These are phyloP conservation scores for Olyra latifolia DNA, from an alignment of 176 grass and related monocot species.

Conservation along the genomic window DNA sequence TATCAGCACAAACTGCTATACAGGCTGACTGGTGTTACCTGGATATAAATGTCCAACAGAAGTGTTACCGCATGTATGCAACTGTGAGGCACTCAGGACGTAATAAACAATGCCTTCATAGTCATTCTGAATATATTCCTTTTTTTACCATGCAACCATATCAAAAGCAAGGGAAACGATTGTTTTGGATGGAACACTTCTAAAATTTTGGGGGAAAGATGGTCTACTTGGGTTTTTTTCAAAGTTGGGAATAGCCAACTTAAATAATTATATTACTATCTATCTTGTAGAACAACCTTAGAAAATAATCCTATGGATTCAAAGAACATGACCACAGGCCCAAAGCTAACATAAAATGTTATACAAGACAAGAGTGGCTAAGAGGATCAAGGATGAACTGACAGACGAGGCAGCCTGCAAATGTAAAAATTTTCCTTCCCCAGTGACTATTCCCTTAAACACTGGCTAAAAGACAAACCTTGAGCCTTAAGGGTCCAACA, in stretches of 20 bases:
- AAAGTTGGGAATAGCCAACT: neutral
- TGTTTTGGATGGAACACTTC: neutral
- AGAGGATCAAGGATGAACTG: neutral
- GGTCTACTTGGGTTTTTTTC: neutral
- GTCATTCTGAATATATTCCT: neutral
- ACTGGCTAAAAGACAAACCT: neutral
- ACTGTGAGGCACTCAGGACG: neutral
- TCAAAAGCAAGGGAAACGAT: constrained; percentile 10
- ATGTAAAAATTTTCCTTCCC: neutral
- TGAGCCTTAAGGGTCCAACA: neutral
- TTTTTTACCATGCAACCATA: neutral
- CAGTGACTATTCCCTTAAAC: neutral
- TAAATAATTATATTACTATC: neutral
- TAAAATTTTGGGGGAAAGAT: neutral
- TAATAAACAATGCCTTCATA: neutral
- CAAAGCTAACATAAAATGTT: constrained; percentile 8
- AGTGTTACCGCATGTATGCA: constrained; percentile 9
- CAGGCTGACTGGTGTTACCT: neutral
- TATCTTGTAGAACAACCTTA: constrained; percentile 2
- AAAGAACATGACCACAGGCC: neutral
- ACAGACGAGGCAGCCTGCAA: neutral
- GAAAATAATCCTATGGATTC: neutral
- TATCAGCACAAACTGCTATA: neutral
- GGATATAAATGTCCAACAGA: neutral
- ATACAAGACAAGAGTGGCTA: neutral